A percentile compares a stretch with the other conserved stretches of the same genome.
These are phyloP conservation scores for Steccherinum ochraceum DNA, from an alignment of 768 basidiomycete genomes.

Conservation along the genomic window DNA sequence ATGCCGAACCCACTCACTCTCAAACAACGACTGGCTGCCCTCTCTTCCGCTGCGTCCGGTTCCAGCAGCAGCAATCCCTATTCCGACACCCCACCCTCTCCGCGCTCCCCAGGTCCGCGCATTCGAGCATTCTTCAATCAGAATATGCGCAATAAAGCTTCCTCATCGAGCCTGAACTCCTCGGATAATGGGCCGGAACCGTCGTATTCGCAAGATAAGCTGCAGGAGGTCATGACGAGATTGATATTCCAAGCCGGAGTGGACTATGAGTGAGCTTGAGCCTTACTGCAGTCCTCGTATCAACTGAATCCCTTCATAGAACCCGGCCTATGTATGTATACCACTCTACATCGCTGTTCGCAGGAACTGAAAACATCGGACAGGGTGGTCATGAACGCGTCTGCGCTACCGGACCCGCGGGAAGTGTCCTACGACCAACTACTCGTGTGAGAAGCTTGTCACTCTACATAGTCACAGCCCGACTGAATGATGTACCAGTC, in stretches of 20 bases:
- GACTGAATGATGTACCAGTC: no score
- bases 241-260: conserved; percentile 88
- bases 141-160: conserved; percentile 41
- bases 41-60: conserved; percentile 49
- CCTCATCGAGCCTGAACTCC: no score
- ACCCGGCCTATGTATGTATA: conserved; percentile 77
- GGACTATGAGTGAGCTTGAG: conserved; percentile 70
- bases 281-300: conserved; percentile 2
- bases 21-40: conserved; percentile 62
- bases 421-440: conserved; percentile 74
- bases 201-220: conserved; percentile 29
- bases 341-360: conserved; percentile 5
- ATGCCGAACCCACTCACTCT: conserved; percentile 32
- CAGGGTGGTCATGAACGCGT: conserved; percentile 81
- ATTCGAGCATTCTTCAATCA: conserved; percentile 36
- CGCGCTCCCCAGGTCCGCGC: conserved; percentile 26
- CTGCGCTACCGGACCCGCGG: conserved; percentile 75
- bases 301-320: conserved; percentile 30
- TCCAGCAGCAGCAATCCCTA: conserved; percentile 32
- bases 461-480: no score
- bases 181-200: conserved; percentile 19
- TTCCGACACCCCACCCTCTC: conserved; percentile 15
- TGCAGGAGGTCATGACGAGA: conserved; percentile 61
- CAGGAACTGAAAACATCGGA: no score
- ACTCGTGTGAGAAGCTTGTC: conserved; percentile 47